These are phyloP conservation scores for Arabidopsis thaliana DNA, from an alignment of 345 rosid species.

Conservation along the genomic window TAIR10.1 NC_003071.7:10265001-10265500, in stretches of 20 bases:
- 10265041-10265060: not conserved
- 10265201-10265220: too few relatives aligned
- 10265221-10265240: too few relatives aligned
- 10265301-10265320: too few relatives aligned
- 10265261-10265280: too few relatives aligned
- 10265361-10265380: not conserved
- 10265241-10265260: too few relatives aligned
- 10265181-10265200: not conserved
- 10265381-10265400: not conserved
- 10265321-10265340: too few relatives aligned
- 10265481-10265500: constrained; percentile 3
- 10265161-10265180: not conserved
- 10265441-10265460: not conserved
- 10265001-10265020: not conserved
- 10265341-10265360: not conserved
- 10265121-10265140: not conserved
- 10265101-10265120: not conserved
- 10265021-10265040: not conserved
- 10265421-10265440: not conserved
- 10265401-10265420: not conserved
- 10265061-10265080: constrained; percentile 2
- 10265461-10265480: not conserved
- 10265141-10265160: not conserved
- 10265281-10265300: too few relatives aligned
- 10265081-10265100: not conserved